These are phyloP conservation scores for Trichophyton mentagrophytes DNA, from an alignment of 2,329 filamentous ascomycete genomes.

Conservation along the genomic window DNA sequence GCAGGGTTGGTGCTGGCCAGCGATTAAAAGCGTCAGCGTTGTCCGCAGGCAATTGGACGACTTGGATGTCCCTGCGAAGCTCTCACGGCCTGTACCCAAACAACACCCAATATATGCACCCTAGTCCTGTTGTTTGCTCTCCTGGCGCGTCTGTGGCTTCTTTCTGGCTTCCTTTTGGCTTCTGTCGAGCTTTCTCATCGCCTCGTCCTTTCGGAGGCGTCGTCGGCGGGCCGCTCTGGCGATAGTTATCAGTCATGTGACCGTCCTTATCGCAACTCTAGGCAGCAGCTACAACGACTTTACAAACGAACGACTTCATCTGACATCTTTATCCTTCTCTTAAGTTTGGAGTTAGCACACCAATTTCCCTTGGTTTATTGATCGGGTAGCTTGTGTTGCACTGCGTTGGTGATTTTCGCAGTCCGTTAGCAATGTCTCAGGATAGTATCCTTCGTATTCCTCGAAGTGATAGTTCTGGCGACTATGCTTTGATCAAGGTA, in stretches of 20 bases:
- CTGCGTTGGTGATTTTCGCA: not conserved
- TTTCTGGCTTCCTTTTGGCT: not conserved
- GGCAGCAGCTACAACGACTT: not conserved
- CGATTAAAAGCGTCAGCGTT: not conserved
- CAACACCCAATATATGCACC: not conserved
- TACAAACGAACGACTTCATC: not conserved
- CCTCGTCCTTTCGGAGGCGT: not conserved
- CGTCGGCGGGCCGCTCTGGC: not conserved
- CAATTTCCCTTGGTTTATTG: not conserved
- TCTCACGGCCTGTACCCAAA: not conserved
- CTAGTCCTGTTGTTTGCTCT: not conserved
- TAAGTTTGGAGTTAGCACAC: not conserved
- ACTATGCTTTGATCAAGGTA: conserved; percentile 41
- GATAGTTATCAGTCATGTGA: not conserved
- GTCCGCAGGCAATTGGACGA: not conserved
- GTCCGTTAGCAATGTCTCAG: conserved; percentile 6
- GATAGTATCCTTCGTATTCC: conserved; percentile 38
- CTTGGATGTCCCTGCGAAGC: too few relatives aligned
- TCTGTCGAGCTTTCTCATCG: too few relatives aligned
- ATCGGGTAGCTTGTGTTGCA: not conserved
- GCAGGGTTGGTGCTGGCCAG: not conserved
- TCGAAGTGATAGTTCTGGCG: conserved; percentile 31
- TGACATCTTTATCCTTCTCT: not conserved
- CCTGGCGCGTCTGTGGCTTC: not conserved
- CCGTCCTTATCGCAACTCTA: not conserved